A percentile compares a stretch with the other conserved stretches of the same genome.
Conservation (phyloP, 495 filamentous ascomycete species). For the Hypoxylon fuscum region DNA sequence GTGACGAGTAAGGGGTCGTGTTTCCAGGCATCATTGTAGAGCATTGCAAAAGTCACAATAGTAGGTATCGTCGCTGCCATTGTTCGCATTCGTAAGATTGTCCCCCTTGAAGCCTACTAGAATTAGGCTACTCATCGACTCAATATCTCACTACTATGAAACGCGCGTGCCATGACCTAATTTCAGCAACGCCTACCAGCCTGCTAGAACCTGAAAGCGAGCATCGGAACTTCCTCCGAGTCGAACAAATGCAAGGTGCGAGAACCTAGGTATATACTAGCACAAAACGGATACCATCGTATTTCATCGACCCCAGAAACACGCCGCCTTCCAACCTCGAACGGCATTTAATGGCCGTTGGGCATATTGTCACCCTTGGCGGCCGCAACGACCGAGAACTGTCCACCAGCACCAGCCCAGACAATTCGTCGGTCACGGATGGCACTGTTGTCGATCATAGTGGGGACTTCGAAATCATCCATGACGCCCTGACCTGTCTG, state of each 20-base stretch:
- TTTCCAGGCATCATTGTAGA: not conserved
- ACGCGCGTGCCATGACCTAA: not conserved
- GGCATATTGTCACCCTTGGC: constrained; percentile 1
- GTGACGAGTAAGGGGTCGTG: no score
- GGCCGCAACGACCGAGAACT: constrained; percentile 66
- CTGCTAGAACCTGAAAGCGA: not conserved
- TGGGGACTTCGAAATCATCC: constrained; percentile 64
- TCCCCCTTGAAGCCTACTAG: no score
- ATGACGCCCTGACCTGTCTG: constrained; percentile 68
- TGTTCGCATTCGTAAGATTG: not conserved
- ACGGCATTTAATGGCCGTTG: constrained; percentile 11
- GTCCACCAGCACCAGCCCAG: constrained; percentile 68
- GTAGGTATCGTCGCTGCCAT: not conserved
- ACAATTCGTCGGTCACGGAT: constrained; percentile 61
- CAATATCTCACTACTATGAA: not conserved
- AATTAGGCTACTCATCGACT: not conserved
- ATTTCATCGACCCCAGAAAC: not conserved
- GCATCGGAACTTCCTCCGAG: constrained; percentile 3
- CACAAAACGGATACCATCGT: constrained; percentile 1
- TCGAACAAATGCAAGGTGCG: constrained; percentile 5
- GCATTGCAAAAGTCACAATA: not conserved
- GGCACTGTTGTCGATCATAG: constrained; percentile 66
- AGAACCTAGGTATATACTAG: constrained; percentile 13
- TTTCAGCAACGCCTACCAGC: constrained; percentile 5
- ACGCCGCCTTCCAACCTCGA: not conserved